phyloP scores from a whole-genome alignment of 371 early-diverging fungal species.

The Sporodiniella umbellata region DNA sequence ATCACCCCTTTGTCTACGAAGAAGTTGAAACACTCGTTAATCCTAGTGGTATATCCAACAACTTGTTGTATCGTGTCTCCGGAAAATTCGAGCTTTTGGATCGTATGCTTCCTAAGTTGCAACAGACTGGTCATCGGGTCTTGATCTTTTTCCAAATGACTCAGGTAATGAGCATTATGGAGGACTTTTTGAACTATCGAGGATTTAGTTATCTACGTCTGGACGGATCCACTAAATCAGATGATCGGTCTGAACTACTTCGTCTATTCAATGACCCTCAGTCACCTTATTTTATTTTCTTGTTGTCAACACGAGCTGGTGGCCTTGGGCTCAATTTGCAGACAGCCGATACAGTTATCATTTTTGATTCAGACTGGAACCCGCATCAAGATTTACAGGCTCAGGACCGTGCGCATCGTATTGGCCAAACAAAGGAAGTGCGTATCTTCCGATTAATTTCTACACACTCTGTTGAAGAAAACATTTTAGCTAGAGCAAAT shows the following conservation, averaged over 20 bases:
- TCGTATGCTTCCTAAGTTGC: conserved; percentile 91
- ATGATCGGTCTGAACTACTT: conserved; percentile 85
- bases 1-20: conserved; percentile 98
- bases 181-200: conserved; percentile 86
- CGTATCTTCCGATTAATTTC: conserved; percentile 97
- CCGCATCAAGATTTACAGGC: conserved; percentile 99
- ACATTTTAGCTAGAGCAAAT: conserved; percentile 94
- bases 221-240: conserved; percentile 95
- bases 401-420: conserved; percentile 99
- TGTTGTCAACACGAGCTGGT: conserved; percentile 98
- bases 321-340: conserved; percentile 99
- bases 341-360: conserved; percentile 99
- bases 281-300: conserved; percentile 88
- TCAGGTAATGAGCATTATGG: conserved; percentile 95
- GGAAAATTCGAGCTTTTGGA: conserved; percentile 99
- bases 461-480: conserved; percentile 95
- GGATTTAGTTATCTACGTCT: conserved; percentile 85
- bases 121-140: conserved; percentile 83
- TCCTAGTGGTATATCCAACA: conserved; percentile 55
- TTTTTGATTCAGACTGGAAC: conserved; percentile 99
- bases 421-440: conserved; percentile 99
- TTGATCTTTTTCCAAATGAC: conserved; percentile 99
- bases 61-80: conserved; percentile 71
- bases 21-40: conserved; percentile 89
- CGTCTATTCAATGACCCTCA: conserved; percentile 81